These are phyloP conservation scores for Deinandra increscens DNA, from an alignment of 129 eudicot species.

Conservation along the genomic window DNA sequence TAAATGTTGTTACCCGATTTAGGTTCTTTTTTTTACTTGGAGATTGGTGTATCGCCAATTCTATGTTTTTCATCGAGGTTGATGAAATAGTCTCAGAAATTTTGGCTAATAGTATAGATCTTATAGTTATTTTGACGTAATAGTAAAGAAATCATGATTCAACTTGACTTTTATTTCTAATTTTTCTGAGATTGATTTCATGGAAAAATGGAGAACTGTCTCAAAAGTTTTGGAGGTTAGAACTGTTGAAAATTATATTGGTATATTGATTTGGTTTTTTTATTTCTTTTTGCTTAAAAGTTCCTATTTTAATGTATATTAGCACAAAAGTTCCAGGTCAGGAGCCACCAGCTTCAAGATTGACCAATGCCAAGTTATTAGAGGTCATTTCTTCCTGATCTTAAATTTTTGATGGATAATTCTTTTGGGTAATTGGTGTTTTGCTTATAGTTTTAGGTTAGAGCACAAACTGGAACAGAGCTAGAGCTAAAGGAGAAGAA, in stretches of 20 bases:
- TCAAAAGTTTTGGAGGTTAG: conserved; percentile 84
- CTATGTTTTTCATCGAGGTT: not conserved
- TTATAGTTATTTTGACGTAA: not conserved
- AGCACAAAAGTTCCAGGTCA: conserved; percentile 95
- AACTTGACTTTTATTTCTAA: not conserved
- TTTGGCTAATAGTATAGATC: not conserved
- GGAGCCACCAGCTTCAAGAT: conserved; percentile 69
- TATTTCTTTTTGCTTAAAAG: conserved; percentile 2
- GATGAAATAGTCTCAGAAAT: not conserved
- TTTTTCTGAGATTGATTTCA: conserved; percentile 25
- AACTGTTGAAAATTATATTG: not conserved
- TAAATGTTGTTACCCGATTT: not conserved
- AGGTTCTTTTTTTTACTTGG: not conserved
- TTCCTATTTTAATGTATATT: not conserved
- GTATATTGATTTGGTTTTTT: not conserved
- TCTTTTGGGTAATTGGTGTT: not conserved
- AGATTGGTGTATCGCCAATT: not conserved
- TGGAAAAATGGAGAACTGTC: conserved; percentile 73
- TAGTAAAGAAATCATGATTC: not conserved
- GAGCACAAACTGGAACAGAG: no score
- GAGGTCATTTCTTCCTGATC: no score
- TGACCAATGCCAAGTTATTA: conserved; percentile 80
- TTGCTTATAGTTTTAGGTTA: no score
- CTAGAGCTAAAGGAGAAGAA: no score
- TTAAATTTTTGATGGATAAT: no score